Conservation (phyloP, 202 grass and related monocot genomes). For the Panicum hallii region DNA sequence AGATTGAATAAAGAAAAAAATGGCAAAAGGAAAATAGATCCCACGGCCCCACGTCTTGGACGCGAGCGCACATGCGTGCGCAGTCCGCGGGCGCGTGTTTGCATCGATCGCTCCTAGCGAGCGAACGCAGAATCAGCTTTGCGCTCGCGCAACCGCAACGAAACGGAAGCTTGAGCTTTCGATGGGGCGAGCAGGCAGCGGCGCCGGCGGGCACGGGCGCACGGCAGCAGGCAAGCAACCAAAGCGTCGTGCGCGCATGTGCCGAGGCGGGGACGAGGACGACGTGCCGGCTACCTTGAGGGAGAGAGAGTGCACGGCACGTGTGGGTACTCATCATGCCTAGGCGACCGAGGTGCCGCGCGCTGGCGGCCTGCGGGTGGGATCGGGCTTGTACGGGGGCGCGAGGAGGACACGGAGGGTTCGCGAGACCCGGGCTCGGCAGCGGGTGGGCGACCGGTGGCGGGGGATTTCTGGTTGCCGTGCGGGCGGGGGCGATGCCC, state of each 20-base stretch:
- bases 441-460: not conserved
- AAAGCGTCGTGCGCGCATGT: slow-evolving; percentile 44
- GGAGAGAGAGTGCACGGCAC: not conserved
- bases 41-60: too few species aligned
- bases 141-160: too few species aligned
- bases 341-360: not conserved
- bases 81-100: too few species aligned
- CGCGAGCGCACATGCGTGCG: too few species aligned
- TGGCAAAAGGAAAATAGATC: too few species aligned
- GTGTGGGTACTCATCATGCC: not conserved
- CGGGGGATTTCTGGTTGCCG: not conserved
- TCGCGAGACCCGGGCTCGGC: too few species aligned
- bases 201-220: too few species aligned
- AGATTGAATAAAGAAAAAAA: too few species aligned
- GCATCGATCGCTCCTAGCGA: too few species aligned
- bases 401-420: not conserved
- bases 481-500: not conserved
- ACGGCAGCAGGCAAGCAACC: not conserved
- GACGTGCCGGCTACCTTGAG: slow-evolving; percentile 32
- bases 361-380: too few species aligned
- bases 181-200: not conserved
- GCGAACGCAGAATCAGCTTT: too few species aligned
- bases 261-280: not conserved
- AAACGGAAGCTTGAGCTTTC: too few species aligned
- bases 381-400: not conserved